A percentile compares a stretch with the other conserved stretches of the same genome.
These are phyloP conservation scores for Podaxis mareebaensis DNA, from an alignment of 768 basidiomycete species.

Conservation along the genomic window DNA sequence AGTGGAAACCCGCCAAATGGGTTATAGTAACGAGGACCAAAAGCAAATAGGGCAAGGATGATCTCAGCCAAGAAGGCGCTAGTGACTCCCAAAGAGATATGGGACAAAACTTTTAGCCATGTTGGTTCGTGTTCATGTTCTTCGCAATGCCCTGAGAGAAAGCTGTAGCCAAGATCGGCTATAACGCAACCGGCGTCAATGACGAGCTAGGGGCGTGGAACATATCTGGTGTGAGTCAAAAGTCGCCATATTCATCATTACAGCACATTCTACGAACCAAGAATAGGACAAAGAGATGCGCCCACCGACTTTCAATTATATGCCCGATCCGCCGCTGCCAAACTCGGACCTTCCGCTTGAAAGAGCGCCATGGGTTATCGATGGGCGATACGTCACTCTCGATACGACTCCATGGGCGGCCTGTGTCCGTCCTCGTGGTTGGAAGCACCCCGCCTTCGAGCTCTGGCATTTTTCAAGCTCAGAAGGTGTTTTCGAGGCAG, in stretches of 20 bases:
- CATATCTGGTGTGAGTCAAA: background rate
- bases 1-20: conserved; percentile 59
- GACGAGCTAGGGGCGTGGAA: conserved; percentile 41
- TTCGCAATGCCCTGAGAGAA: conserved; percentile 57
- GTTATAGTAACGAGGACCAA: conserved; percentile 62
- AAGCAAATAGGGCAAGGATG: conserved; percentile 64
- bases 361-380: conserved; percentile 25
- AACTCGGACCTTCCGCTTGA: background rate
- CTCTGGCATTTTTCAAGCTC: conserved; percentile 39
- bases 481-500: background rate
- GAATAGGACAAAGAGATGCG: conserved; percentile 32
- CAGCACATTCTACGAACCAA: conserved; percentile 12
- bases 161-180: conserved; percentile 66
- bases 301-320: conserved; percentile 57
- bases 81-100: conserved; percentile 68
- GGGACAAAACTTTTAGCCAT: conserved; percentile 65
- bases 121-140: conserved; percentile 44
- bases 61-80: conserved; percentile 79
- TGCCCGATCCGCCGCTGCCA: conserved; percentile 37
- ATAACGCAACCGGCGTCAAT: conserved; percentile 74
- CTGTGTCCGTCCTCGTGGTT: background rate
- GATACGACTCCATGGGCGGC: conserved; percentile 11
- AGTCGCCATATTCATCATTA: background rate
- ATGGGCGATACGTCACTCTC: background rate
- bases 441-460: conserved; percentile 46